phyloP scores from a whole-genome alignment of 208 protist species.

The Plasmodiophora brassicae region DNA sequence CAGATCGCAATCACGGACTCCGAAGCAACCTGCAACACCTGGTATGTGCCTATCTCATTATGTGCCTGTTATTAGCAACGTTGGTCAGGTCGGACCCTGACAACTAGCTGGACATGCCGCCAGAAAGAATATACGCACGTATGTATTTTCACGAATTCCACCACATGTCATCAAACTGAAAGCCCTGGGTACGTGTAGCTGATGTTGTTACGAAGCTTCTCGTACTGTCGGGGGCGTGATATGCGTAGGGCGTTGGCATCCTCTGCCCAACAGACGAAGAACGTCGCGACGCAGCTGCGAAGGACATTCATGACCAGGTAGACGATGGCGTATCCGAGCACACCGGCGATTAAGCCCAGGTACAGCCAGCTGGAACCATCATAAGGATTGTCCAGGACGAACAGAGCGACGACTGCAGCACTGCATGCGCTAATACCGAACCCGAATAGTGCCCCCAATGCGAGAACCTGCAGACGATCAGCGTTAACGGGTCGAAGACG shows the following conservation, averaged over 20 bases:
- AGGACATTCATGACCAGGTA: not conserved
- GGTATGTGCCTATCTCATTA: no score
- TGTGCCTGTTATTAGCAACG: no score
- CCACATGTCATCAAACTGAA: no score
- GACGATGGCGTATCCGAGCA: not conserved
- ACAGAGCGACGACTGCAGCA: not conserved
- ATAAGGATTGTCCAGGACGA: not conserved
- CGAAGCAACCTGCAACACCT: no score
- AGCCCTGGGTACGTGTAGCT: no score
- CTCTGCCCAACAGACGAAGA: not conserved
- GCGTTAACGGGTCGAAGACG: not conserved
- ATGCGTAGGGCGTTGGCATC: not conserved
- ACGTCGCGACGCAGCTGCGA: not conserved
- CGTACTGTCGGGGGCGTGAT: not conserved
- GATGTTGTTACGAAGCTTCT: no score
- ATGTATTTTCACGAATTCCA: no score
- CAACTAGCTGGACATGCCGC: no score
- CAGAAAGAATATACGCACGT: no score
- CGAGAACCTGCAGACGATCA: not conserved
- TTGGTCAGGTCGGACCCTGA: no score
- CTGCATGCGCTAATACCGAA: not conserved
- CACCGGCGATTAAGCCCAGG: not conserved
- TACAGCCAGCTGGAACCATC: no score
- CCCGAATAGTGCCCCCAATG: not conserved
- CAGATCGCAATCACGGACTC: no score